Conservation (phyloP, 2,329 filamentous ascomycete genomes). For the Saccharata proteae region DNA sequence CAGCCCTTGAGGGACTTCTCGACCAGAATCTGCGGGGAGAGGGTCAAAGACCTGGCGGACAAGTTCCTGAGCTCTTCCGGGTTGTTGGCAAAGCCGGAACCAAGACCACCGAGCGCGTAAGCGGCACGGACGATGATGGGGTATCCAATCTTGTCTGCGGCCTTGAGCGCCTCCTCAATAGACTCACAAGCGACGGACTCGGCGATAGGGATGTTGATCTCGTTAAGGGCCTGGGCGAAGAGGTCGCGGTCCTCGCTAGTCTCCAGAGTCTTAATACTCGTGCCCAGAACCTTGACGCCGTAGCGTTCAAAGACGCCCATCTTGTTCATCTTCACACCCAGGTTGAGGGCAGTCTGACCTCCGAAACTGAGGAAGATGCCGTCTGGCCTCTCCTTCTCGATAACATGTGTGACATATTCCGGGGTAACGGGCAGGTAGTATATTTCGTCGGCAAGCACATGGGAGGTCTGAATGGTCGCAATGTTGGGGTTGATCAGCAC, state of each 20-base stretch:
- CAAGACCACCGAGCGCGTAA: constrained; percentile 89
- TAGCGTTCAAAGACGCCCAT: constrained; percentile 93
- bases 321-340: constrained; percentile 95
- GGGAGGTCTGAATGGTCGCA: constrained; percentile 94
- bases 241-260: constrained; percentile 92
- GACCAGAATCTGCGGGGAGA: constrained; percentile 91
- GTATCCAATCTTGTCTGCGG: constrained; percentile 79
- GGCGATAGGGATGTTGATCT: constrained; percentile 95
- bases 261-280: constrained; percentile 86
- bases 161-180: constrained; percentile 81
- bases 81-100: constrained; percentile 92
- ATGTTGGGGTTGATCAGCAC: constrained; percentile 98
- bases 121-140: constrained; percentile 97
- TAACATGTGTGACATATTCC: constrained; percentile 95
- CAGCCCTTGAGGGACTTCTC: constrained; percentile 98
- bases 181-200: constrained; percentile 89
- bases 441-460: constrained; percentile 90
- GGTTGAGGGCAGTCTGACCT: constrained; percentile 91
- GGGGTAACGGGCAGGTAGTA: constrained; percentile 97
- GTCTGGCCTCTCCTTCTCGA: constrained; percentile 89
- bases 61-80: constrained; percentile 87
- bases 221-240: constrained; percentile 87
- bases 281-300: constrained; percentile 89
- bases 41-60: constrained; percentile 80
- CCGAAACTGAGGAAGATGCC: constrained; percentile 96